Base-by-base conservation (phyloP, 768 basidiomycete genomes). In the Mrakia gelida region DNA sequence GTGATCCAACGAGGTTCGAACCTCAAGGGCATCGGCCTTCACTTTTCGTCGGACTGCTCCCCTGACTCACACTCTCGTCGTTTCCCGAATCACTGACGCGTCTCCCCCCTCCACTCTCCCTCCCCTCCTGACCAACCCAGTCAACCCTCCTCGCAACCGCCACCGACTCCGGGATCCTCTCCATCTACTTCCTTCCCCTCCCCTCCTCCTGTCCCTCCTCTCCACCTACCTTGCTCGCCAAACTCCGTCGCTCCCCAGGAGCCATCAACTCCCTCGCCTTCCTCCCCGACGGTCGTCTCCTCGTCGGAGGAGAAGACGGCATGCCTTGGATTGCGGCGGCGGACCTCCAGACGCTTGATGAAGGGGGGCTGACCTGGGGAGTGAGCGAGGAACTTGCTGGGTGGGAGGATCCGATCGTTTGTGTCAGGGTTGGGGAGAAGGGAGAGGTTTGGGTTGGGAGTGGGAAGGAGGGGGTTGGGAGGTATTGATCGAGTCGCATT, bases 251-350 rank as follows among this genome's bases (percentile, higher is more conserved):
- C n/a, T 61, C 76, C 10, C 38, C 68, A 9, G 76, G 67, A 11
- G 32, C 68, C 43, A 41, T 77, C 56, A 62, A 23, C n/a, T 77
- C 76, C 23, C 56, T 77, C 56, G 76, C 54, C 16, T 77, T 62
- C 43, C 54, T 71, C 45, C 71, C 68, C 0, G 65, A 67, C 11
- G 34, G 11, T 6, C 49, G 67, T 11, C 59, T 77, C 38, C 21
- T 77, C 59, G 68, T 77, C 32, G 76, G 76, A n/a, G n/a, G 49
- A 2, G 54, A 67, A 13, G 76, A 77, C 59, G 76, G 76, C 26
- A 71, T 77, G 76, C 76, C 76, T 28, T 77, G 68, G 68, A 41
- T 77, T 56, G 61, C 45, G 10, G 74, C 34, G 3, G 38, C 59
- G 1, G 73, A 45, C 11, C 34, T 41, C 30, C 23, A 34, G 11